A percentile compares a stretch with the other conserved stretches of the same genome.
Conservation (phyloP, 140 eudicot species). For the Flaveria floridana region DNA sequence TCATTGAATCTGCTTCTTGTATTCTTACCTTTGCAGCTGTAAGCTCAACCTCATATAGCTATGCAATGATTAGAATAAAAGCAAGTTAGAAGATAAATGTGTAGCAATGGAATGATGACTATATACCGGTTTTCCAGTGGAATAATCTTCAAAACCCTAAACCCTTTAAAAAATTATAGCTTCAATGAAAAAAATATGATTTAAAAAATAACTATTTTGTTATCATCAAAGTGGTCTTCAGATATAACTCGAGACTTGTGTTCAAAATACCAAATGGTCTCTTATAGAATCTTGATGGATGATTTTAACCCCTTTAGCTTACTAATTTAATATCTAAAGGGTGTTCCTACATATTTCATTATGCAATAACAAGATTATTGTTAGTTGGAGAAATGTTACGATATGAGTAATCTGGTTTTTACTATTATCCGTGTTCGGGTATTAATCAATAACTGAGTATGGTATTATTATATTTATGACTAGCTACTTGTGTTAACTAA, state of each 20-base stretch:
- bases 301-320: neutral
- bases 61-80: slow-evolving; percentile 13
- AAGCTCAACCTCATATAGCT: slow-evolving; percentile 63
- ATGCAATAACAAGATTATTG: neutral
- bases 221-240: neutral
- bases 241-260: neutral
- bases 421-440: neutral
- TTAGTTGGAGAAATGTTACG: neutral
- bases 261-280: too few species aligned
- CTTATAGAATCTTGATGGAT: too few species aligned
- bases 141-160: neutral
- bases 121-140: neutral
- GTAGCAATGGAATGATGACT: neutral
- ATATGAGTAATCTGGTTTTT: neutral
- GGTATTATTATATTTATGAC: too few species aligned
- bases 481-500: neutral
- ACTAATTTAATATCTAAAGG: neutral
- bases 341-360: neutral
- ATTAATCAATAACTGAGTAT: too few species aligned
- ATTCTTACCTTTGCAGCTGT: slow-evolving; percentile 46
- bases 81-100: slow-evolving; percentile 1
- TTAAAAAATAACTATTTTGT: too few species aligned
- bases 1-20: slow-evolving; percentile 69
- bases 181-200: neutral
- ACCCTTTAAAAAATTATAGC: neutral